Conservation (phyloP, 441 rosid genomes). For the Populus hybrid region DNA sequence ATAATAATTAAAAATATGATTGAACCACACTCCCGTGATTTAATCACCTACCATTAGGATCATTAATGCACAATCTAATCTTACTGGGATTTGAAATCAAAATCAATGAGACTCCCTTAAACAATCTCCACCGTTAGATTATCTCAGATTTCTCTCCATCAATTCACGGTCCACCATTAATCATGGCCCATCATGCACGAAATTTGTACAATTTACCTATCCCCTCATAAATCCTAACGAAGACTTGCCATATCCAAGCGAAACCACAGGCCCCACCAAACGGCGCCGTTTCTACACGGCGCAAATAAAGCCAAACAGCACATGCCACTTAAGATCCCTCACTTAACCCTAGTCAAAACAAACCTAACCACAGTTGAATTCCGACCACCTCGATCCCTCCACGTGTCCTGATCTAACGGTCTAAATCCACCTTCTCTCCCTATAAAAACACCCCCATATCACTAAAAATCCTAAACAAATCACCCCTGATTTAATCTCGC, state of each 20-base stretch:
- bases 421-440: slow-evolving; percentile 16
- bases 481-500: background rate
- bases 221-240: background rate
- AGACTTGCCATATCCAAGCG: background rate
- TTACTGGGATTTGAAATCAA: background rate
- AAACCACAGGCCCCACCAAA: background rate
- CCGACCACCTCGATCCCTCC: slow-evolving; percentile 29
- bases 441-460: slow-evolving; percentile 21
- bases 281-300: too few relatives aligned
- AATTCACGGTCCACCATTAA: background rate
- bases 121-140: background rate
- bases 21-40: too few relatives aligned
- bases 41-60: background rate
- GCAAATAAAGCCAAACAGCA: slow-evolving; percentile 10
- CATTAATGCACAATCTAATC: background rate
- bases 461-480: slow-evolving; percentile 9
- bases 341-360: slow-evolving; percentile 31
- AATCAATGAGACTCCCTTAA: background rate
- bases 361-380: slow-evolving; percentile 38
- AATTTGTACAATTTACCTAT: background rate
- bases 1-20: too few relatives aligned
- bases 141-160: background rate
- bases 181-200: background rate
- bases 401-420: slow-evolving; percentile 45
- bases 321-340: slow-evolving; percentile 28